Conservation (phyloP, 2,329 filamentous ascomycete genomes). For the Clonostachys byssicola region DNA sequence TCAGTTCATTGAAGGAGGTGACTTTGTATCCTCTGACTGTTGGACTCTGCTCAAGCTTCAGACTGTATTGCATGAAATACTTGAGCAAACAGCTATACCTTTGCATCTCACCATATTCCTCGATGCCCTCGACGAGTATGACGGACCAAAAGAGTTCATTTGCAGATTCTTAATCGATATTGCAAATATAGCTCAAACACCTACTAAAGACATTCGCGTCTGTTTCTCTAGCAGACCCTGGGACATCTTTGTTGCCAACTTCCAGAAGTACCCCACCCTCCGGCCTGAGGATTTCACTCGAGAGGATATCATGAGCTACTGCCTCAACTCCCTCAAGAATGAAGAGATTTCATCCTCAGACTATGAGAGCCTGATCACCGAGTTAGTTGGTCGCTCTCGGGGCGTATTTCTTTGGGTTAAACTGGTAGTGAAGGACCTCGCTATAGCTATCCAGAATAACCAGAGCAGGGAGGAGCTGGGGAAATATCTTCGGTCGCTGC, state of each 20-base stretch:
- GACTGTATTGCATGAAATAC: neutral
- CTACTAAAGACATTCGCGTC: neutral
- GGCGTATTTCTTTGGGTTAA: neutral
- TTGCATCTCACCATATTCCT: neutral
- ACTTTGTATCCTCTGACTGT: neutral
- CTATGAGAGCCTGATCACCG: neutral
- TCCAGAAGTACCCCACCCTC: neutral
- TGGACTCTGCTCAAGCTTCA: neutral
- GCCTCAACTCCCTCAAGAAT: neutral
- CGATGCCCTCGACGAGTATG: constrained; percentile 1
- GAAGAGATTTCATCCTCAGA: neutral
- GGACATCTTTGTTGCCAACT: neutral
- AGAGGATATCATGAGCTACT: neutral
- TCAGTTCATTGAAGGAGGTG: too few relatives aligned
- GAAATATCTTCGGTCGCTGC: neutral
- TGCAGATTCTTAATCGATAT: neutral
- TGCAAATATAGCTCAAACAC: neutral
- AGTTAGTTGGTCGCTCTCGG: neutral
- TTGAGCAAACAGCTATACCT: neutral
- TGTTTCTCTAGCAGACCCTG: constrained; percentile 1
- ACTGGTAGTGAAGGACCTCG: neutral
- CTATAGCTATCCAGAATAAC: neutral
- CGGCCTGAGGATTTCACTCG: neutral
- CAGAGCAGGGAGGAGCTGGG: neutral
- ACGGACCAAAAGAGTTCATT: neutral